Evolutionary conservation across 176 grass and related monocot genomes (phyloP).

Genomic region (Eleusine indica): DNA sequence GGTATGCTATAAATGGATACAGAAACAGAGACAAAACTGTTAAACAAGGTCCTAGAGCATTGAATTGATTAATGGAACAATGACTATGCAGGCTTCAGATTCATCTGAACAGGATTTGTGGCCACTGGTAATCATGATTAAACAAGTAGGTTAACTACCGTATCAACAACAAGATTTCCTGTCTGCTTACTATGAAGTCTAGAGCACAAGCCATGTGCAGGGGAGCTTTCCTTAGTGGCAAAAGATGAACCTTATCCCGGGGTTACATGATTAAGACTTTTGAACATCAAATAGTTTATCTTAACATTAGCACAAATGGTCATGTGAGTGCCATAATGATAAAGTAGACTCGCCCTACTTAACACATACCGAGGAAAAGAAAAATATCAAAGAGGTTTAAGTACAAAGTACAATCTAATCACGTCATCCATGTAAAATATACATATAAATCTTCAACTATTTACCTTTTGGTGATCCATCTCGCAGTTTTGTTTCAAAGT

Average conservation of each 20-base stretch:
- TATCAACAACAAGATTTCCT: constrained; percentile 68
- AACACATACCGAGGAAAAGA: constrained; percentile 46
- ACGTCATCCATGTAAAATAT: constrained; percentile 38
- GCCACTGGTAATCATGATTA: constrained; percentile 47
- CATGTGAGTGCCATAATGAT: constrained; percentile 63
- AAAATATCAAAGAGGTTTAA: constrained; percentile 27
- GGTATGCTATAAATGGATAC: constrained; percentile 36
- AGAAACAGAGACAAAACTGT: constrained; percentile 18
- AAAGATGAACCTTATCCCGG: constrained; percentile 45
- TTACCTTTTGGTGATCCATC: constrained; percentile 34
- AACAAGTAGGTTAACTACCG: constrained; percentile 50
- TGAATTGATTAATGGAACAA: constrained; percentile 33
- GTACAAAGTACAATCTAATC: constrained; percentile 50
- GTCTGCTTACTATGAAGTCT: constrained; percentile 52
- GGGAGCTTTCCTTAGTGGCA: constrained; percentile 46
- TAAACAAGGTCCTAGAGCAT: constrained; percentile 36
- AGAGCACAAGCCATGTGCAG: constrained; percentile 64
- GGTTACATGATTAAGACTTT: constrained; percentile 57
- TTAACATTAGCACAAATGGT: constrained; percentile 44
- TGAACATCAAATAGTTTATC: constrained; percentile 50
- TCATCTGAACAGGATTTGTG: constrained; percentile 48
- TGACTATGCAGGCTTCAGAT: constrained; percentile 37
- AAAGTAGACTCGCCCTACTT: constrained; percentile 36
- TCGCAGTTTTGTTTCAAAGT: constrained; percentile 20
- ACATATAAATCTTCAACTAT: constrained; percentile 22